phyloP scores from a whole-genome alignment of 2,329 filamentous ascomycete genomes.

The Aspergillus calidoustus region DNA sequence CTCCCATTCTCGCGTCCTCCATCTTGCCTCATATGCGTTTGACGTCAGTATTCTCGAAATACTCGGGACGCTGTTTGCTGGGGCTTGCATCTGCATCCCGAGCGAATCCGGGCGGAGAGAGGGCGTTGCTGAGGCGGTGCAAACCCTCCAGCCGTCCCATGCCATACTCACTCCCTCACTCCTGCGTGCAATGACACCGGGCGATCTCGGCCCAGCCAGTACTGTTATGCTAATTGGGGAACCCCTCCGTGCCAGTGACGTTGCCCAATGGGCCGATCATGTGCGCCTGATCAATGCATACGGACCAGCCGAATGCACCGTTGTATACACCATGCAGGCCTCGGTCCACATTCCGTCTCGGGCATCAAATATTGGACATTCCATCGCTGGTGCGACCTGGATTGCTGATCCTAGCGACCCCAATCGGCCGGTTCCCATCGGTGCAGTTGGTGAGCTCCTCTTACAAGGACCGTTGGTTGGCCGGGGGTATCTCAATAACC shows the following conservation, averaged over 20 bases:
- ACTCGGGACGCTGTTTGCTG: conserved; percentile 24
- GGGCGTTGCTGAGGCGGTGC: conserved; percentile 46
- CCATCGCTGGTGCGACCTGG: too few species aligned
- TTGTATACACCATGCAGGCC: too few species aligned
- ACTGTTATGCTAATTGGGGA: conserved; percentile 12
- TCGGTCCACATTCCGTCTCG: too few species aligned
- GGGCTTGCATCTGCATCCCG: conserved; percentile 51
- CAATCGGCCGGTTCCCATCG: too few species aligned
- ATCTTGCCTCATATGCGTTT: conserved; percentile 43
- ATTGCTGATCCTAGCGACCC: too few species aligned
- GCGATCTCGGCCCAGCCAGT: neutral
- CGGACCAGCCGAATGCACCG: conserved; percentile 3
- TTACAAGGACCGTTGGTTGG: too few species aligned
- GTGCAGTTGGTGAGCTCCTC: too few species aligned
- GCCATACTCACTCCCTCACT: conserved; percentile 18
- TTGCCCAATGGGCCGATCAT: neutral
- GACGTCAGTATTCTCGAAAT: conserved; percentile 39
- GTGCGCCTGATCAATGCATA: conserved; percentile 4
- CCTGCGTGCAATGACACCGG: conserved; percentile 2
- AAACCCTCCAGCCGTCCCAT: neutral
- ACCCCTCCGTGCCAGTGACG: conserved; percentile 4
- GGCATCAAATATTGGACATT: too few species aligned
- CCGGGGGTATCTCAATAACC: too few species aligned
- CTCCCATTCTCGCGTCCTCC: conserved; percentile 46
- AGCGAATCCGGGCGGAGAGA: conserved; percentile 47